Conservation (phyloP, 352 stramenopile genomes). For the Pythium rishiriense region DNA sequence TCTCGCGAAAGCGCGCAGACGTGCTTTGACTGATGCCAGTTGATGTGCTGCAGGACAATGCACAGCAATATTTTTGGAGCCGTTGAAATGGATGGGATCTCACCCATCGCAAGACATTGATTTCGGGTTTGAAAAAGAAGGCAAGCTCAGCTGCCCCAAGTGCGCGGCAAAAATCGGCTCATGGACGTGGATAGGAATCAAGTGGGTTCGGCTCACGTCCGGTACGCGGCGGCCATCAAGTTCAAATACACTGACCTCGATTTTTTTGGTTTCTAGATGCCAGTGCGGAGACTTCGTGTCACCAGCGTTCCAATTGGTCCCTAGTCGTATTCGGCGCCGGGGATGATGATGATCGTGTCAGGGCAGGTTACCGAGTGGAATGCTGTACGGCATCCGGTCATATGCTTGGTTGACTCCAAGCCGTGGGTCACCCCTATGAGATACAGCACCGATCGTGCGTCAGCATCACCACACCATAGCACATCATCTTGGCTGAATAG, state of each 20-base stretch:
- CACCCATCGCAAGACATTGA: neutral
- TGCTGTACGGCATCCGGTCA: constrained; percentile 76
- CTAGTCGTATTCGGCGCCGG: constrained; percentile 42
- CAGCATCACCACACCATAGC: no score
- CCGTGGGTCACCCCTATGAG: constrained; percentile 53
- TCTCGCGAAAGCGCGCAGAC: neutral
- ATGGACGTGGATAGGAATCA: constrained; percentile 76
- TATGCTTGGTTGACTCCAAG: constrained; percentile 77
- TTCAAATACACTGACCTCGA: neutral
- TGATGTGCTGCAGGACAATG: constrained; percentile 8
- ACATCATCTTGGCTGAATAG: neutral
- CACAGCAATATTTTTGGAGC: constrained; percentile 53
- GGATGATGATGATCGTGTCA: constrained; percentile 28
- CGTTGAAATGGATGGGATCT: constrained; percentile 65
- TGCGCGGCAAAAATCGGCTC: constrained; percentile 75
- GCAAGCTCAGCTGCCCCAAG: constrained; percentile 65
- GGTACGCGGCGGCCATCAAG: neutral
- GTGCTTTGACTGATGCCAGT: neutral
- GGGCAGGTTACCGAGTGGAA: constrained; percentile 61
- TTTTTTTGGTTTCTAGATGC: constrained; percentile 35
- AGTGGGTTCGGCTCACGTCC: constrained; percentile 43
- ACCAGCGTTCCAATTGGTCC: constrained; percentile 61
- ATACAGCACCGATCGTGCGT: neutral
- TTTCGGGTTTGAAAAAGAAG: constrained; percentile 43
- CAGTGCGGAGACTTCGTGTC: constrained; percentile 55